Conservation (phyloP, 805 yeast genomes). For the Metschnikowia vanudenii region DNA sequence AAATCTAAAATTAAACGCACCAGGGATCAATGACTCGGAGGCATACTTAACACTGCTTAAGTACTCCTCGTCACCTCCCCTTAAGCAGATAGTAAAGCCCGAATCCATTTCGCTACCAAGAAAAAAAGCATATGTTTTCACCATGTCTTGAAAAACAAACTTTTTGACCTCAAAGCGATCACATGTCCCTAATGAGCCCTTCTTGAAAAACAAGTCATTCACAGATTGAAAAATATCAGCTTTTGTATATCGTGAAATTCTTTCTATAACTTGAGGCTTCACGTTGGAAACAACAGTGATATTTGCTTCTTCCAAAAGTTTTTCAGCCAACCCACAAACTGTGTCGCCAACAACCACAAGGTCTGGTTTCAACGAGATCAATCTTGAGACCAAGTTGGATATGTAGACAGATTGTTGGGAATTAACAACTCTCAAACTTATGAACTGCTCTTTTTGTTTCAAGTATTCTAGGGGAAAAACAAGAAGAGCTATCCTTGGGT, state of each 20-base stretch:
- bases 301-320: constrained; percentile 66
- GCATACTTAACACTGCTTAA: constrained; percentile 72
- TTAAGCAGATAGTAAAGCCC: constrained; percentile 83
- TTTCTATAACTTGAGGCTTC: constrained; percentile 76
- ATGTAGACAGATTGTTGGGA: constrained; percentile 88
- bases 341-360: constrained; percentile 75
- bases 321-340: constrained; percentile 79
- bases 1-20: constrained; percentile 71
- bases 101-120: constrained; percentile 69
- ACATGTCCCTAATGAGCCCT: constrained; percentile 67
- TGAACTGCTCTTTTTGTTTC: constrained; percentile 71
- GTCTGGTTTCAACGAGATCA: constrained; percentile 73
- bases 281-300: constrained; percentile 79
- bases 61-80: constrained; percentile 69
- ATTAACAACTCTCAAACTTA: constrained; percentile 77
- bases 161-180: constrained; percentile 67
- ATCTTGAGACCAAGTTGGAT: constrained; percentile 74
- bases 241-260: constrained; percentile 73
- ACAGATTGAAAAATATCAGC: constrained; percentile 86
- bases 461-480: constrained; percentile 89
- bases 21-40: constrained; percentile 75
- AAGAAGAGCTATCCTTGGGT: constrained; percentile 77
- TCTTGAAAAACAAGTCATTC: constrained; percentile 72
- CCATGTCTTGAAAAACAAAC: constrained; percentile 51
- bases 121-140: constrained; percentile 75